phyloP scores from a whole-genome alignment of 345 rosid species.

The Diplotaxis tenuifolia region DNA sequence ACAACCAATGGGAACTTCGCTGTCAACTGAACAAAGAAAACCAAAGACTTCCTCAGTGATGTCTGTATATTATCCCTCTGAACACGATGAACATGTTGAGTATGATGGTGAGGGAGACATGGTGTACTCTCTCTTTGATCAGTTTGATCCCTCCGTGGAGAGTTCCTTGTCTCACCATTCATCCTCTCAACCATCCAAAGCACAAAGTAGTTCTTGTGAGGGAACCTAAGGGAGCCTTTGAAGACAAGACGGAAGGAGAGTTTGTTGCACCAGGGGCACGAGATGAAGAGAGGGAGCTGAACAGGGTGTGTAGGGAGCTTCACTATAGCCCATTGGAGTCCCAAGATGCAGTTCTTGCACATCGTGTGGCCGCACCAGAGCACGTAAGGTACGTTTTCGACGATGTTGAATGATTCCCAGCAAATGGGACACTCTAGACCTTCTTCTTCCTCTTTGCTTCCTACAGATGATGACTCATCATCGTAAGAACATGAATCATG shows the following conservation, averaged over 20 bases:
- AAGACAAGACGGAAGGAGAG: constrained; percentile 75
- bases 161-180: constrained; percentile 64
- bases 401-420: constrained; percentile 86
- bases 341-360: constrained; percentile 81
- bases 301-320: constrained; percentile 72
- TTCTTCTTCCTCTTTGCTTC: constrained; percentile 71
- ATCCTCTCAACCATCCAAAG: constrained; percentile 96
- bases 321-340: constrained; percentile 73
- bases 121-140: constrained; percentile 36
- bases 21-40: constrained; percentile 71
- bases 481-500: constrained; percentile 71
- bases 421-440: constrained; percentile 88
- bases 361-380: constrained; percentile 95
- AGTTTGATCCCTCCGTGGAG: constrained; percentile 39
- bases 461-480: constrained; percentile 48
- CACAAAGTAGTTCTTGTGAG: constrained; percentile 78
- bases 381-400: constrained; percentile 89
- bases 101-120: constrained; percentile 34
- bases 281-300: constrained; percentile 81
- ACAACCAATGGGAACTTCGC: constrained; percentile 90
- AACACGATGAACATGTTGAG: constrained; percentile 35
- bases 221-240: constrained; percentile 72
- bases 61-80: constrained; percentile 38
- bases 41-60: constrained; percentile 61
- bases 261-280: constrained; percentile 92